Percentiles rank a stretch among this genome's conserved stretches.
Conservation (phyloP, 2,329 filamentous ascomycete genomes). For the Apiospora kogelbergensis region DNA sequence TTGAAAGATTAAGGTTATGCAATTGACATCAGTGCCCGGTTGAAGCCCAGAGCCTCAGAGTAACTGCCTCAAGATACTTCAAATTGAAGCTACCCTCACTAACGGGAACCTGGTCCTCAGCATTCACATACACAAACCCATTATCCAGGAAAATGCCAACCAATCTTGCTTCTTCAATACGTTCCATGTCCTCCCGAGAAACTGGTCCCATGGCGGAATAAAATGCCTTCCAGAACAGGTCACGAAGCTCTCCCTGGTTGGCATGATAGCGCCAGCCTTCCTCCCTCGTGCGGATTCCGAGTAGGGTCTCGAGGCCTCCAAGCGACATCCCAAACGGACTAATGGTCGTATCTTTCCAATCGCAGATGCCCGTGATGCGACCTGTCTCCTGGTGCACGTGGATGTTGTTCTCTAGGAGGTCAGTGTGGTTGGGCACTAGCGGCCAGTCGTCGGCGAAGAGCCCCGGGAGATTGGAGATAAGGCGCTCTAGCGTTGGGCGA, state of each 20-base stretch:
- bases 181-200: neutral
- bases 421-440: slow-evolving; percentile 17
- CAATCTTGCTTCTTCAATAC: neutral
- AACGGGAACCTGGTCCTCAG: neutral
- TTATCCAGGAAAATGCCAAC: neutral
- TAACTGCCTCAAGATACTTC: neutral
- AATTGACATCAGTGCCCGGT: no score
- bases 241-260: neutral
- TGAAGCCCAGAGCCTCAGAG: no score
- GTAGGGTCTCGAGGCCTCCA: slow-evolving; percentile 19
- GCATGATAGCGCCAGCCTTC: neutral
- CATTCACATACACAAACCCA: neutral
- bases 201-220: neutral
- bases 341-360: slow-evolving; percentile 18
- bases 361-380: slow-evolving; percentile 17
- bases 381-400: slow-evolving; percentile 19
- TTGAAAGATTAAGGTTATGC: no score
- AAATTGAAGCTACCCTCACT: neutral
- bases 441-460: slow-evolving; percentile 17
- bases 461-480: slow-evolving; percentile 16
- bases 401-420: slow-evolving; percentile 23
- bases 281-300: slow-evolving; percentile 13
- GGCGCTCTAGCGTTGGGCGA: slow-evolving; percentile 12
- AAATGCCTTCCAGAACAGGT: neutral
- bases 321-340: slow-evolving; percentile 21